A percentile compares a stretch with the other conserved stretches of the same genome.
Evolutionary conservation across 306 rosid genomes (phyloP).

Genomic region (Cicer bijugum): DNA sequence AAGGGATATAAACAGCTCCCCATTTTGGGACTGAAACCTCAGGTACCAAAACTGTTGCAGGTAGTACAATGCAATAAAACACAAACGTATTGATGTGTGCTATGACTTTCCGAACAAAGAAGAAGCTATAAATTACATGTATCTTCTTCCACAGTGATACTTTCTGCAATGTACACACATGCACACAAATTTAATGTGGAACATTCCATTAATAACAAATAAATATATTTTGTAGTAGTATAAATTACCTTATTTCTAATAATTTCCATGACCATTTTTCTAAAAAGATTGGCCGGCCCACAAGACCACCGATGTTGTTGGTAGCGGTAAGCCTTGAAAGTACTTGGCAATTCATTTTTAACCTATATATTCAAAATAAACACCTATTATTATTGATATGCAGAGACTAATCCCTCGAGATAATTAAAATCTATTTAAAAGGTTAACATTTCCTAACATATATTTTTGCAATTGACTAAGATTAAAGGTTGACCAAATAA

Average conservation of each 20-base stretch:
- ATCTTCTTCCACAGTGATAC: conserved; percentile 88
- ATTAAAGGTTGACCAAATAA: too few species aligned
- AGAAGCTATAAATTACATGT: conserved; percentile 91
- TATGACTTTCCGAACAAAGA: conserved; percentile 85
- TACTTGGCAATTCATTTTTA: conserved; percentile 93
- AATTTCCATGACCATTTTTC: conserved; percentile 85
- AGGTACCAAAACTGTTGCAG: conserved; percentile 88
- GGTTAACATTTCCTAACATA: too few species aligned
- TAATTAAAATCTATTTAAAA: too few species aligned
- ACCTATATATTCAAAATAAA: conserved; percentile 56
- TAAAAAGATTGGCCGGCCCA: conserved; percentile 97
- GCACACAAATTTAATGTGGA: neutral
- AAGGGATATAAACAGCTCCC: conserved; percentile 94
- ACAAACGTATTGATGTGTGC: conserved; percentile 87
- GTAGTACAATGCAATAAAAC: conserved; percentile 81
- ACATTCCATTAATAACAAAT: conserved; percentile 1
- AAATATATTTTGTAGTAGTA: neutral
- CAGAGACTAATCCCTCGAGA: too few species aligned
- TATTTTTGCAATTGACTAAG: too few species aligned
- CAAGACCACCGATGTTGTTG: conserved; percentile 99
- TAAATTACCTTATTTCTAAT: conserved; percentile 69
- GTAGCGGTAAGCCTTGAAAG: conserved; percentile 91
- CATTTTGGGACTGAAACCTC: conserved; percentile 86
- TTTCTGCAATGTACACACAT: conserved; percentile 61
- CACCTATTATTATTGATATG: neutral